Base-by-base conservation (phyloP, 257 asterid species). In the Rehmannia glutinosa region DNA sequence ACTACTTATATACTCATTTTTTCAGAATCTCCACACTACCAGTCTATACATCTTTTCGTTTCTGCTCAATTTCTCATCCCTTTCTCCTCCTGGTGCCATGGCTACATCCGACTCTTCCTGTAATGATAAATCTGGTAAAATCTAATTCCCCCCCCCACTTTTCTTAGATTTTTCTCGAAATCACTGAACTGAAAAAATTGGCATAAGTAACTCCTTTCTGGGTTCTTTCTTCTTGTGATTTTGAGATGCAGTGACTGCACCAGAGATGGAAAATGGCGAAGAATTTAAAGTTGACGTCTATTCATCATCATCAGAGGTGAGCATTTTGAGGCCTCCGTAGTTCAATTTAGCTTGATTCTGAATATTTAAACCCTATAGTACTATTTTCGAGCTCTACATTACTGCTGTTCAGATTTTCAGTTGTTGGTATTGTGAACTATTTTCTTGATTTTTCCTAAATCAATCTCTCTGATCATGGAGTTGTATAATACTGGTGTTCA, bases 301-400 rank as follows among this genome's bases (percentile, higher is more conserved):
- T 55, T 87, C 95, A 13, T 92, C 96, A 8, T 79, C 84, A 17
- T n/a, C 82, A 0, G 88, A 92, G 94, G 97, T 89, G 59, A 70
- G 15, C 57, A 4, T 16, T 23, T 5, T 41, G 13, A 12, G 16
- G 55, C 12, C 70, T 67, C 39, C 43, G 28, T 8, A 16, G n/a
- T 43, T 59, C 33, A 2, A 23, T 58, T 39, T 25, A 27, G 5
- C 24, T 25, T 33, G 33, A 41, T 41, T 41, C 9, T 55, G 8
- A 55, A 3, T 27, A 6, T 12, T 16, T 28, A n/a, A n/a, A n/a
- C n/a, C n/a, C n/a, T n/a, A n/a, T n/a, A n/a, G n/a, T n/a, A n/a
- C n/a, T n/a, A n/a, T n/a, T n/a, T n/a, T n/a, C n/a, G n/a, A n/a
- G n/a, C n/a, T n/a, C n/a, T n/a, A n/a, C n/a, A n/a, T n/a, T n/a